Base-by-base conservation (phyloP, 83 land plant species). In the Thuja plicata region DNA sequence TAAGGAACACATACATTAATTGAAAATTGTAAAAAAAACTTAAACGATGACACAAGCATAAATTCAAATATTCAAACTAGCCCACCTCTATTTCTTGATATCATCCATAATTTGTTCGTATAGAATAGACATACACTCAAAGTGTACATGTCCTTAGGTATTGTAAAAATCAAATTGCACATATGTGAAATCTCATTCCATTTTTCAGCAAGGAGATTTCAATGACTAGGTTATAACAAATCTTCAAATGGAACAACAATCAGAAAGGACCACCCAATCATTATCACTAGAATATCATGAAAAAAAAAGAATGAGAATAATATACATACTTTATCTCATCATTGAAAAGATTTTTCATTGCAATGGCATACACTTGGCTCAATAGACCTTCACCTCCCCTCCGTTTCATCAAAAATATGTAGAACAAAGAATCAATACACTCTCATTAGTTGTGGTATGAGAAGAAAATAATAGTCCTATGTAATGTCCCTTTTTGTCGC, bases 331-430 rank as follows among this genome's bases (percentile, higher is more conserved):
- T 92, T 90, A 98, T 89, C 73, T 95, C 95, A 87, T 94, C 96
- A 91, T 91, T 92, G 50, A 89, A 66, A 88, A 97, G 74, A 34
- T 89, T 91, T 87, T 97, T 93, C 95, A 98, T 93, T 45, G 99
- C 92, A 89, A 89, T 94, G 40, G 93, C 95, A 94, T 84, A 98
- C 35, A 86, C 94, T 88, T 91, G 91, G 91, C 94, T 89, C 71
- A 98, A 90, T 24, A 97, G 97, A 19, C 96, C 98, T 89, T 98
- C 99, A 91, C 95, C 87, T 85, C 99, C 99, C 91, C 95, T 96
- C 99, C 97, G 92, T 77, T 76, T 41, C 27, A 54, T 27, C 60
- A 73, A 54, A 79, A 89, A 73, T 81, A 11, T 21, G 80, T 41
- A 87, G 85, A 88, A 35, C 66, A 37, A 48, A 84, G 37, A 40